These are phyloP conservation scores for Apiospora marii DNA, from an alignment of 2,329 filamentous ascomycete genomes.

Conservation along the genomic window DNA sequence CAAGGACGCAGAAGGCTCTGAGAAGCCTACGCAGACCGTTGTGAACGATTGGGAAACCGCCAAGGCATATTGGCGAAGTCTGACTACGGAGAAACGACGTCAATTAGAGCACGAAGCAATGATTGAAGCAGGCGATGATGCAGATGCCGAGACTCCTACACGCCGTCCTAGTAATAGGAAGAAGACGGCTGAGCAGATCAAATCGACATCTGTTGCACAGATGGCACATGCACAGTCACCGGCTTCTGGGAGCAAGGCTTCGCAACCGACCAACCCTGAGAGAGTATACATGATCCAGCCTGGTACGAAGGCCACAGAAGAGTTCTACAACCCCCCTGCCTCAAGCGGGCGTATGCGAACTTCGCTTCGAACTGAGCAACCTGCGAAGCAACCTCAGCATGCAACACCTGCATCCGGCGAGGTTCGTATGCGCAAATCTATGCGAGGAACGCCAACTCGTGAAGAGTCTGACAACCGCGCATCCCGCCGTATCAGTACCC, in stretches of 20 bases:
- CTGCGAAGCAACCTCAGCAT: slow-evolving; percentile 27
- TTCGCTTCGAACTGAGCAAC: slow-evolving; percentile 53
- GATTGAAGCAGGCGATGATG: slow-evolving; percentile 59
- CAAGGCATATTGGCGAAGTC: slow-evolving; percentile 73
- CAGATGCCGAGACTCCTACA: slow-evolving; percentile 49
- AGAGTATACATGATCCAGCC: slow-evolving; percentile 36
- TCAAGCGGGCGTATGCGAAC: slow-evolving; percentile 49
- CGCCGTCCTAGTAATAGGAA: slow-evolving; percentile 43
- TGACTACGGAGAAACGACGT: slow-evolving; percentile 68
- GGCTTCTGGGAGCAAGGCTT: slow-evolving; percentile 38
- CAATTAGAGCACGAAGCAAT: slow-evolving; percentile 66
- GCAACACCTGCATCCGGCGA: slow-evolving; percentile 27
- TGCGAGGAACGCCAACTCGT: slow-evolving; percentile 33
- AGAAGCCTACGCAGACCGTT: not conserved
- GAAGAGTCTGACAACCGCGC: slow-evolving; percentile 25
- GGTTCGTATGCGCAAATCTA: slow-evolving; percentile 41
- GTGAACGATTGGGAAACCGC: slow-evolving; percentile 71
- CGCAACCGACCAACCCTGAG: slow-evolving; percentile 26
- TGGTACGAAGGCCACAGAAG: slow-evolving; percentile 39
- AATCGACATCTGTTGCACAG: slow-evolving; percentile 28
- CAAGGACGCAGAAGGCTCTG: slow-evolving; percentile 11
- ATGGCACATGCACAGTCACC: slow-evolving; percentile 27
- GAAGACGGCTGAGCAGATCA: slow-evolving; percentile 50
- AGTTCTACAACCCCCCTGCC: slow-evolving; percentile 29
- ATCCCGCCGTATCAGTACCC: slow-evolving; percentile 26